Base-by-base conservation (phyloP, 306 rosid species). In the Luffa acutangula region DNA sequence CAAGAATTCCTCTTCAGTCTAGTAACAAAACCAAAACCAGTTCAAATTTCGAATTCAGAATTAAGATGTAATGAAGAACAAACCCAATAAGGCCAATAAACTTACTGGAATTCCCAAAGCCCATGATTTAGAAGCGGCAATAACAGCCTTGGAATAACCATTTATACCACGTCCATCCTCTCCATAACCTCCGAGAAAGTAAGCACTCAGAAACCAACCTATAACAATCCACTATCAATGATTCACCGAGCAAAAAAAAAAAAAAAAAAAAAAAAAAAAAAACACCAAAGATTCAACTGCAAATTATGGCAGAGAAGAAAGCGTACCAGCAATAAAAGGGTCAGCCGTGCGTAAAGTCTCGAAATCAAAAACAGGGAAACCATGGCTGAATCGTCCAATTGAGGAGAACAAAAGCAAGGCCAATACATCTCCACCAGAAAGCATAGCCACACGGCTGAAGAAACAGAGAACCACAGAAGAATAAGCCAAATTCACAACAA, bases 141-240 rank as follows among this genome's bases (percentile, higher is more conserved):
- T 79, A 64, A 95, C 84, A 78, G 89, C 97, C 79, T 91, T 95
- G 10, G 94, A 37, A 48, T 83, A 76, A 51, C 99, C 99, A 48
- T 91, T 93, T 87, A 86, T 83, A 71, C 97, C 97, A 18, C 94
- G 99, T 0, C 99, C 99, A 81, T 95, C 96, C 60, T 93, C 93
- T 6, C 93, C 92, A 69, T 74, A 95, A 45, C 94, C 97, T 72
- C 99, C 99, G 41, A 95, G 97, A 80, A 93, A 93, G 87, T 93
- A 95, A 85, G 97, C 96, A 80, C 98, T 87, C 60, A 95, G 81
- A 83, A 93, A 91, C 99, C 99, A 95, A 64, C 99, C 99, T 95
- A 85, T 43, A 39, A 36, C 34, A 43, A 36, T 39, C 83, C 78
- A 51, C 78, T 75, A 56, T 81, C 79, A 60, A 78, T 42, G 54